phyloP scores from a whole-genome alignment of 1,139 yeast species.

The Candida sp. region DNA sequence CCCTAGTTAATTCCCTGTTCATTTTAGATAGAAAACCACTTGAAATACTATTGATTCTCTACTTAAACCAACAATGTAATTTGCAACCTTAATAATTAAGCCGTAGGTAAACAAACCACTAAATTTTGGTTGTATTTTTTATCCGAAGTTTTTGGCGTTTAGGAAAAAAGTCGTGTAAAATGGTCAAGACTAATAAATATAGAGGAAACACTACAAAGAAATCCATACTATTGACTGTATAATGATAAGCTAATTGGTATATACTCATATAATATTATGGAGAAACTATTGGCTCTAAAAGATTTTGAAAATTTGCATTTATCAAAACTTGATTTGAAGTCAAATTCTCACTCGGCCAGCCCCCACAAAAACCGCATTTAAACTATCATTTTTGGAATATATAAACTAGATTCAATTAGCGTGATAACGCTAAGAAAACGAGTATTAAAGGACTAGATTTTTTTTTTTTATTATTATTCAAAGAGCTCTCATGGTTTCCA shows the following conservation, averaged over 20 bases:
- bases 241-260: neutral
- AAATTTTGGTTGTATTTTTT: neutral
- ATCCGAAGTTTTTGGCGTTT: neutral
- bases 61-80: neutral
- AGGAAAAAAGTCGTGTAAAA: neutral
- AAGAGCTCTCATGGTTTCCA: constrained; percentile 40
- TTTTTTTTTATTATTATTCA: too few species aligned
- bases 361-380: too few species aligned
- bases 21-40: constrained; percentile 9
- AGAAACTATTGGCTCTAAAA: too few species aligned
- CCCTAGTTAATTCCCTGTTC: constrained; percentile 34
- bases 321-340: too few species aligned
- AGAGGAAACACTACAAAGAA: too few species aligned
- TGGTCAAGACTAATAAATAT: neutral
- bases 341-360: too few species aligned
- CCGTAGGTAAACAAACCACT: constrained; percentile 1
- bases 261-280: too few species aligned
- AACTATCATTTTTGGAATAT: too few species aligned
- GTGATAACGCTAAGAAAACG: too few species aligned
- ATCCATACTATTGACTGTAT: neutral
- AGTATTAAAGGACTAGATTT: too few species aligned
- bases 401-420: too few species aligned
- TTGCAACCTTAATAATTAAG: neutral
- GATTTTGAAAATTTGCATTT: too few species aligned
- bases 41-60: neutral